Percentiles rank a stretch among this genome's conserved stretches.
These are phyloP conservation scores for Acmispon strigosus DNA, from an alignment of 306 rosid genomes.

Conservation along the genomic window DNA sequence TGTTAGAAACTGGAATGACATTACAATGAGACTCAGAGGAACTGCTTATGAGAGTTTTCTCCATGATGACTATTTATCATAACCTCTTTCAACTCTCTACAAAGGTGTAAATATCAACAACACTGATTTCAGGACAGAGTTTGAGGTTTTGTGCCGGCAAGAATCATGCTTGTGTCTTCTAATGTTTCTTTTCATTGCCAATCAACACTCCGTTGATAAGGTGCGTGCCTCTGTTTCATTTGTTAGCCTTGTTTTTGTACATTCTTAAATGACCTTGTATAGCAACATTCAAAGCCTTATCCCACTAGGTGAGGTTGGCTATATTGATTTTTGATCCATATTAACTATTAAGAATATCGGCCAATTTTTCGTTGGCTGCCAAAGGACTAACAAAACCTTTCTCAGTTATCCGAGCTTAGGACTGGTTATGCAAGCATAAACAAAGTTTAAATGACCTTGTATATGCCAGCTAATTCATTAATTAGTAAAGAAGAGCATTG, in stretches of 20 bases:
- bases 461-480: conserved; percentile 28
- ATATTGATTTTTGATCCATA: too few species aligned
- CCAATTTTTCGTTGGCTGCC: too few species aligned
- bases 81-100: conserved; percentile 24
- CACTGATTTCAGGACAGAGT: conserved; percentile 16
- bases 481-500: conserved; percentile 18
- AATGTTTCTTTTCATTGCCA: not conserved
- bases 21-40: conserved; percentile 50
- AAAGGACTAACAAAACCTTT: too few species aligned
- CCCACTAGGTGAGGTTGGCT: too few species aligned
- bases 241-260: not conserved
- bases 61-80: conserved; percentile 41
- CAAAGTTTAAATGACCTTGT: conserved; percentile 22
- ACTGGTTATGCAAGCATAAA: too few species aligned
- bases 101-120: conserved; percentile 46
- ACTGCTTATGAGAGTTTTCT: conserved; percentile 67
- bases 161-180: not conserved
- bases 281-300: not conserved
- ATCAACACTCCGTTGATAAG: conserved; percentile 30
- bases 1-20: conserved; percentile 72
- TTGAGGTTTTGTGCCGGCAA: not conserved
- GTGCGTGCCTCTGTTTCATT: not conserved
- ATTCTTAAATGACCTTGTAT: conserved; percentile 27
- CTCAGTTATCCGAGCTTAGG: too few species aligned
- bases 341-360: too few species aligned